Evolutionary conservation across 805 yeast species (phyloP), one percentile per base, ranked within the genome.

Genomic region (Saccharomycopsis amapae): DNA sequence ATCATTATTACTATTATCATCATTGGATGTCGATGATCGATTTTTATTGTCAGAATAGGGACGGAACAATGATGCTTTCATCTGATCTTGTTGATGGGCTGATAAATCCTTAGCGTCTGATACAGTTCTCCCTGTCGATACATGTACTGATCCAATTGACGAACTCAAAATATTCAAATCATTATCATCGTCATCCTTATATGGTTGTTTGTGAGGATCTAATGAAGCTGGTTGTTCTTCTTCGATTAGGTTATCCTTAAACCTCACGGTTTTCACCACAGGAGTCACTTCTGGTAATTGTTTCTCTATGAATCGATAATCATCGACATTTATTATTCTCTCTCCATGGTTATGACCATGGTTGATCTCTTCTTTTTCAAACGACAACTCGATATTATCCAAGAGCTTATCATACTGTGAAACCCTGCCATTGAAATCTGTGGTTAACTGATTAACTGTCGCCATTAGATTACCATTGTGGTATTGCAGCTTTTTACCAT

Each of bases 181-280:
- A 9, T 31, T n/a, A 9, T 9, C 34, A 5, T n/a, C 18, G 19
- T 17, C 23, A 22, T 35, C 39, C 22, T 35, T 38, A 23, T 38
- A 45, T 10, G 41, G 48, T 7, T 17, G n/a, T 19, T 7, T 10
- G 5, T 22, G 10, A 10, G 5, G 9, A 35, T 3, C 26, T 17
- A 49, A 51, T 12, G 45, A 34, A 18, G 39, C 36, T n/a, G n/a
- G n/a, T n/a, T n/a, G n/a, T n/a, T n/a, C n/a, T n/a, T n/a, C n/a
- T 31, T 50, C 52, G 5, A 48, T 28, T 30, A 50, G 43, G 10
- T 50, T 35, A 17, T 48, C 53, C 36, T 50, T 50, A 30, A 50
- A 50, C 37, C 53, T 25, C 24, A 50, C 53, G 13, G 39, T 44
- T 38, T 50, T 50, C 19, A 40, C 26, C 7, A 34, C 10, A 12